These are phyloP conservation scores for Curvularia lunata DNA, from an alignment of 2,329 filamentous ascomycete species.

Conservation along the genomic window DNA sequence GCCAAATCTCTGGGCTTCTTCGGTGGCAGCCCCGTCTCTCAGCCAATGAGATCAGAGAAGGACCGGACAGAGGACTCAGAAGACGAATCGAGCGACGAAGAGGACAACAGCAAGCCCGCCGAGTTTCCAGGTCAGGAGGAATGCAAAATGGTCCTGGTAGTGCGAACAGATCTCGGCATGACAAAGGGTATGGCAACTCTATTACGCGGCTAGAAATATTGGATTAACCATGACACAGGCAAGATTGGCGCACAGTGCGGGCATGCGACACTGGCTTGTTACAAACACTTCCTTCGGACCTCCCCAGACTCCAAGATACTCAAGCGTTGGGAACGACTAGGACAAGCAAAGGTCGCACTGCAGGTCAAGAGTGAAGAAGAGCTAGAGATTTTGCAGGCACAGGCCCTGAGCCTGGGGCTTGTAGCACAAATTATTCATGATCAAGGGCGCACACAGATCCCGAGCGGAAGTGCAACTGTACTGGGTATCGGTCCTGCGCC, in stretches of 20 bases:
- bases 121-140: conserved; percentile 69
- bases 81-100: conserved; percentile 40
- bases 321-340: conserved; percentile 80
- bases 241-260: conserved; percentile 97
- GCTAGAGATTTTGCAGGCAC: conserved; percentile 74
- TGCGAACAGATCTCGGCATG: conserved; percentile 95
- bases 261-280: conserved; percentile 97
- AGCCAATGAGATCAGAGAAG: conserved; percentile 19
- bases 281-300: conserved; percentile 75
- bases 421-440: conserved; percentile 91
- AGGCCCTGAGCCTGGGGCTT: conserved; percentile 81
- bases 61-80: conserved; percentile 33
- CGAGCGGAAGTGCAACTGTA: conserved; percentile 88
- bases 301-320: conserved; percentile 68
- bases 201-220: neutral
- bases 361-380: conserved; percentile 87
- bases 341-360: conserved; percentile 92
- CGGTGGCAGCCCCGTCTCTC: conserved; percentile 56
- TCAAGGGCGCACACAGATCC: conserved; percentile 97
- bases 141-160: conserved; percentile 92
- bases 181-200: conserved; percentile 73
- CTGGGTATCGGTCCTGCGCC: conserved; percentile 77
- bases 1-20: conserved; percentile 76
- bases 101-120: conserved; percentile 44
- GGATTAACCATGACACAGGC: conserved; percentile 59